Evolutionary conservation across 768 basidiomycete genomes (phyloP), one percentile per base, ranked within the genome.

Genomic region (Amanita phalloides): DNA sequence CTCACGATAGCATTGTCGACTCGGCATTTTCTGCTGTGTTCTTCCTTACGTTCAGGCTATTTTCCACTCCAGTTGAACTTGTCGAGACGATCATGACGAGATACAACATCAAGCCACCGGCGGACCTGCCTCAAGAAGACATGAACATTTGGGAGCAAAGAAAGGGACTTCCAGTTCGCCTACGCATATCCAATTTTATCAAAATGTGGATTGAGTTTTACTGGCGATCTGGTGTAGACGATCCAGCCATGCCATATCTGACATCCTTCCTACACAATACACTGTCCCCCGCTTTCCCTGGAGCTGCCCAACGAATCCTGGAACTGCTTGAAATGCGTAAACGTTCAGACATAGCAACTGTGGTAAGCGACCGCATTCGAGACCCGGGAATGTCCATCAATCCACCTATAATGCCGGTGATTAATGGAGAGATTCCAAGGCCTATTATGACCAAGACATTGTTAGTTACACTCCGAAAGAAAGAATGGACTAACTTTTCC

Each of bases 31-130:
- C 85, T 11, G 79, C 84, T 4, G 86, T 93, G 28, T 98, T 99
- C 72, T 94, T 94, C 74, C 74, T 94, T 60, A 97, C 94, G 0
- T 99, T 98, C 75, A 82, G 95, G 28, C 69, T 97, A 51, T 97
- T 96, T 68, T 81, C 87, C 2, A 78, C 85, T 0, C 88, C 96
- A 1, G 48, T 68, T 6, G 82, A 88, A 45, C 77, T 99, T 25
- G 77, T 90, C 7, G 79, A 84, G 20, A 77, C 84, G 0, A 70
- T 97, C 55, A 84, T 94, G 55, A 66, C 73, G 36, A 86, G 96
- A 17, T 98, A 91, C 66, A 87, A 94, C 60, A 71, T 94, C 42
- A 69, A 79, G 36, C 84, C 87, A 4, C 82, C 88, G 1, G 58
- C 65, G 3, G 70, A 72, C 28, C 65, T 82, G 35, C 71, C 79